Base-by-base conservation (phyloP, 2,329 filamentous ascomycete genomes). In the Thelonectria olida region DNA sequence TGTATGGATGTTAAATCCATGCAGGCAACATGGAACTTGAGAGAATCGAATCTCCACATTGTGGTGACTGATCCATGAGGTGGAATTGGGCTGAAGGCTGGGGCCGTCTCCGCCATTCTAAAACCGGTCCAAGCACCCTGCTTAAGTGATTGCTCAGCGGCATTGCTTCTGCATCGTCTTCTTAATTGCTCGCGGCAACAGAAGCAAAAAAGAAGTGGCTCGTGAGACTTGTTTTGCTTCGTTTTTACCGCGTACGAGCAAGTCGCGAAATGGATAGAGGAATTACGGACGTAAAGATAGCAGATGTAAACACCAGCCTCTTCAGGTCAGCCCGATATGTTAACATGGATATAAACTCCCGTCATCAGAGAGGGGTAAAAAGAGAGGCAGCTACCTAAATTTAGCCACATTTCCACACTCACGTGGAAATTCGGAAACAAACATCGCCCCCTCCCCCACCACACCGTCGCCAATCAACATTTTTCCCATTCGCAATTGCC, bases 321-420 rank as follows among this genome's bases (percentile, higher is more conserved):
- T n/a, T n/a, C n/a, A n/a, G n/a, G n/a, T n/a, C n/a, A n/a, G n/a
- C n/a, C n/a, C n/a, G n/a, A n/a, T n/a, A n/a, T n/a, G n/a, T n/a
- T n/a, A n/a, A n/a, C n/a, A n/a, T n/a, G n/a, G n/a, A n/a, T n/a
- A n/a, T n/a, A n/a, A n/a, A n/a, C n/a, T n/a, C n/a, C n/a, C n/a
- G n/a, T n/a, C n/a, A 34, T 34, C 31, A 34, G 31, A 34, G 44
- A 42, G 34, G 34, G 20, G 41, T 58, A 34, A 34, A 34, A 34
- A 34, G n/a, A n/a, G n/a, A n/a, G n/a, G 38, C 31, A 34, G 31
- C 31, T 34, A n/a, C n/a, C 48, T 53, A 58, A 53, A 58, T 53
- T 58, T 53, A 53, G 55, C 23, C 48, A n/a, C n/a, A n/a, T n/a
- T n/a, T n/a, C n/a, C n/a, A n/a, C n/a, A n/a, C n/a, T n/a, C n/a